Evolutionary conservation across 1,284 basidiomycete species (phyloP), one percentile per base, ranked within the genome.

Genomic region (Gastroboletus turbinatus): DNA sequence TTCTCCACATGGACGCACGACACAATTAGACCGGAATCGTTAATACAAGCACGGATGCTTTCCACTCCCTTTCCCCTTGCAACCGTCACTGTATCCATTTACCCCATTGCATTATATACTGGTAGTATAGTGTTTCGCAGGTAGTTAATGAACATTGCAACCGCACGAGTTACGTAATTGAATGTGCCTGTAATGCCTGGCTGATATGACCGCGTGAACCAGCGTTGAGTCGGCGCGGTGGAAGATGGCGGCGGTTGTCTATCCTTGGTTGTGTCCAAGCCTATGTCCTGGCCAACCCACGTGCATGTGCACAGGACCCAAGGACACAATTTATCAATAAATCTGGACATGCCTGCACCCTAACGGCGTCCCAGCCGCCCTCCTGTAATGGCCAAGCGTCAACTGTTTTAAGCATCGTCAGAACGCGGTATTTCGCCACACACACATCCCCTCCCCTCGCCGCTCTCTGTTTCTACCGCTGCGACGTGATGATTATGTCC

Each of bases 121-220:
- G 23, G 43, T 49, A 38, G 25, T 43, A 55, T 60, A 63, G 19
- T 56, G 46, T 53, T 44, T 40, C 30, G 38, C 19, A 39, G 6
- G 57, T 57, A 67, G 55, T 45, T 67, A 63, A 38, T 50, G 36
- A 35, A 47, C 46, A 44, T 36, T 52, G 39, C 52, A 23, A 53
- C 36, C 29, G 23, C 3, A 11, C 40, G 19, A 19, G 40, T 64
- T 65, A 63, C 63, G 52, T 55, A 48, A 42, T 40, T 49, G 38
- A 45, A 36, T 9, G 55, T 59, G 46, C 54, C 65, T 52, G 43
- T 11, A 44, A 44, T 27, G 38, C 39, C 19, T 29, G 14, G 60
- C 9, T 44, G 52, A 19, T 46, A 67, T 72, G 63, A 71, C 65
- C 70, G 68, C 63, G 63, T 48, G 67, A 67, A 68, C 29, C 23